phyloP scores from a whole-genome alignment of 352 stramenopile species.

The Globisporangium abappressorium region DNA sequence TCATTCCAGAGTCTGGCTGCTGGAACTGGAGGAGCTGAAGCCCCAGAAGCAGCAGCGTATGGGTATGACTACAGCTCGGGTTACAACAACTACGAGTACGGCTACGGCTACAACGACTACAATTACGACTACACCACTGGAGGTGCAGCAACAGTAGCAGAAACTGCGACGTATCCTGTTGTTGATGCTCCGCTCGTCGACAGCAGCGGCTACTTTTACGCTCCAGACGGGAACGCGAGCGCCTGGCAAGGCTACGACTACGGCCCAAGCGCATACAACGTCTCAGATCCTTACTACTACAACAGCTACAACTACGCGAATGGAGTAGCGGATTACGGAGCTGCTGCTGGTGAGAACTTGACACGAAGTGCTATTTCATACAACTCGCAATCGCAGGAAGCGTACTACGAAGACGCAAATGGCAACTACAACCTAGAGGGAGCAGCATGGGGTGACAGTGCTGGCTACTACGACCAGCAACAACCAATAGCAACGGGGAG shows the following conservation, averaged over 20 bases:
- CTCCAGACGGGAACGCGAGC: slow-evolving; percentile 27
- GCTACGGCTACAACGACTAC: slow-evolving; percentile 20
- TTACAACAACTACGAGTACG: slow-evolving; percentile 28
- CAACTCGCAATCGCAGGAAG: neutral
- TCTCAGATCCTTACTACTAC: neutral
- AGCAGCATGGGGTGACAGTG: neutral
- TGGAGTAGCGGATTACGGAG: neutral
- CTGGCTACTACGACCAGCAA: neutral
- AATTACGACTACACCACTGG: slow-evolving; percentile 5
- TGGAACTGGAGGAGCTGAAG: neutral
- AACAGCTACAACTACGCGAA: slow-evolving; percentile 4
- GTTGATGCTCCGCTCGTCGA: slow-evolving; percentile 18
- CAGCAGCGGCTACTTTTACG: slow-evolving; percentile 31
- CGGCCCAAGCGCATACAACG: neutral
- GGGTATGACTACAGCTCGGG: slow-evolving; percentile 10
- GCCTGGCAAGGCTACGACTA: slow-evolving; percentile 33
- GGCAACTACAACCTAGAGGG: neutral
- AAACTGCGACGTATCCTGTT: neutral
- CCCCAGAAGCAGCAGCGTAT: slow-evolving; percentile 18
- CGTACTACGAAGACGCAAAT: neutral
- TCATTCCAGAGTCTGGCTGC: neutral
- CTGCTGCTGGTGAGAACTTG: neutral
- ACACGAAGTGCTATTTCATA: neutral
- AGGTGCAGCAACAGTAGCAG: neutral
- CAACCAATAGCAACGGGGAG: neutral